Conservation (phyloP, 2,329 filamentous ascomycete species). For the Diaporthe sp. region DNA sequence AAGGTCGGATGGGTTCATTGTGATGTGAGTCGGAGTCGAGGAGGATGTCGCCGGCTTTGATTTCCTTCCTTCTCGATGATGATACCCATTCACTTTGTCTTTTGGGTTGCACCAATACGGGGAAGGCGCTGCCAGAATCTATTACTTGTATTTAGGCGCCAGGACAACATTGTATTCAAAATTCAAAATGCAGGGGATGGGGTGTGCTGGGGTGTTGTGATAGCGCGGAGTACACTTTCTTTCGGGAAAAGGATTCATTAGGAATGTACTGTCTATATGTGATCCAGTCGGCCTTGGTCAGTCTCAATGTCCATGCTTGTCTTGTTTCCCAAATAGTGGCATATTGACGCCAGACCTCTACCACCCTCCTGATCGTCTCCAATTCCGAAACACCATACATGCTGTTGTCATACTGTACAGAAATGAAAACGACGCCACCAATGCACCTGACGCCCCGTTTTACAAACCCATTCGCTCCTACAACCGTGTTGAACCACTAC, state of each 20-base stretch:
- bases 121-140: conserved; percentile 1
- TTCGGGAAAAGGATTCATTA: conserved; percentile 22
- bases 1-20: conserved; percentile 5
- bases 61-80: conserved; percentile 26
- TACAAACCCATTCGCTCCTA: not conserved
- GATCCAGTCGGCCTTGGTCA: not conserved
- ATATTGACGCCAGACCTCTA: not conserved
- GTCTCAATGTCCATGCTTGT: not conserved
- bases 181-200: not conserved
- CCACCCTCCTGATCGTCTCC: not conserved
- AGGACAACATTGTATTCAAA: not conserved
- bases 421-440: conserved; percentile 23
- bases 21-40: not conserved
- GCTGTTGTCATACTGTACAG: conserved; percentile 25
- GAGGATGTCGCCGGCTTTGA: not conserved
- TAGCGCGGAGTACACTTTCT: conserved; percentile 19
- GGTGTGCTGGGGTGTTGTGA: not conserved
- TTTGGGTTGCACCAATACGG: not conserved
- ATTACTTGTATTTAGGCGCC: not conserved
- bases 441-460: conserved; percentile 34
- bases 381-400: conserved; percentile 29
- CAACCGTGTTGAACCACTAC: not conserved
- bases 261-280: conserved; percentile 26
- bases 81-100: conserved; percentile 34
- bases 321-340: not conserved